Conservation (phyloP, 768 basidiomycete species). For the Phanerodontia chrysosporium region DNA sequence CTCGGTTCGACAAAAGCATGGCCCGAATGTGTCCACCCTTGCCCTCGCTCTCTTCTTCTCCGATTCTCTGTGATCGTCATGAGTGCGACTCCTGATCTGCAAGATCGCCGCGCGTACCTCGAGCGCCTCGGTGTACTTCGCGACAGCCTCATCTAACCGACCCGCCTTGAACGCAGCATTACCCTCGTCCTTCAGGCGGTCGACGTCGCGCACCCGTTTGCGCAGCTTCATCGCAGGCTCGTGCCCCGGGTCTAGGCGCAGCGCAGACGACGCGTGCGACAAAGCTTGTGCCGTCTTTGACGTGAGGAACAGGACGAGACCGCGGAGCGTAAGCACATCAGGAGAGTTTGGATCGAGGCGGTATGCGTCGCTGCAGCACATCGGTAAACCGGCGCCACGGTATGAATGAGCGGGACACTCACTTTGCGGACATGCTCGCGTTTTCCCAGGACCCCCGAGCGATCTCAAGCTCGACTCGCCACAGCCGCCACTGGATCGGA, state of each 20-base stretch:
- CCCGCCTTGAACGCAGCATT: slow-evolving; percentile 69
- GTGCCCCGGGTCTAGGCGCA: slow-evolving; percentile 76
- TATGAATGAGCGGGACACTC: slow-evolving; percentile 25
- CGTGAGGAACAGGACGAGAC: slow-evolving; percentile 70
- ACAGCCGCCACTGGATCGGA: slow-evolving; percentile 76
- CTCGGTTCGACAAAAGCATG: slow-evolving; percentile 77
- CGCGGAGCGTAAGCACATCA: slow-evolving; percentile 74
- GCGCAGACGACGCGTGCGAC: slow-evolving; percentile 65
- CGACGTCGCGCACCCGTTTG: slow-evolving; percentile 78
- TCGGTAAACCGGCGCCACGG: background rate
- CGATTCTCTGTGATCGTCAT: slow-evolving; percentile 48
- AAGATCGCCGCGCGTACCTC: slow-evolving; percentile 39
- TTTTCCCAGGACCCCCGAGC: slow-evolving; percentile 67
- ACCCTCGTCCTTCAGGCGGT: slow-evolving; percentile 81
- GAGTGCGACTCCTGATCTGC: background rate
- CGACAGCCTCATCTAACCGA: slow-evolving; percentile 55
- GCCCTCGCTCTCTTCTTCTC: slow-evolving; percentile 63
- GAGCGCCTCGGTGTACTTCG: slow-evolving; percentile 68
- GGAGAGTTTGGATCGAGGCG: slow-evolving; percentile 70
- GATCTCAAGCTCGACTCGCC: slow-evolving; percentile 76
- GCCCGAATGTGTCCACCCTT: slow-evolving; percentile 80
- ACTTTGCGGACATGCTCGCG: slow-evolving; percentile 76
- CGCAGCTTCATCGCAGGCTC: slow-evolving; percentile 65
- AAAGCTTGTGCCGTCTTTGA: slow-evolving; percentile 69
- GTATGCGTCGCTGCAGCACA: slow-evolving; percentile 60